phyloP scores from a whole-genome alignment of 768 basidiomycete genomes.

The Coprinopsis marcescibilis region DNA sequence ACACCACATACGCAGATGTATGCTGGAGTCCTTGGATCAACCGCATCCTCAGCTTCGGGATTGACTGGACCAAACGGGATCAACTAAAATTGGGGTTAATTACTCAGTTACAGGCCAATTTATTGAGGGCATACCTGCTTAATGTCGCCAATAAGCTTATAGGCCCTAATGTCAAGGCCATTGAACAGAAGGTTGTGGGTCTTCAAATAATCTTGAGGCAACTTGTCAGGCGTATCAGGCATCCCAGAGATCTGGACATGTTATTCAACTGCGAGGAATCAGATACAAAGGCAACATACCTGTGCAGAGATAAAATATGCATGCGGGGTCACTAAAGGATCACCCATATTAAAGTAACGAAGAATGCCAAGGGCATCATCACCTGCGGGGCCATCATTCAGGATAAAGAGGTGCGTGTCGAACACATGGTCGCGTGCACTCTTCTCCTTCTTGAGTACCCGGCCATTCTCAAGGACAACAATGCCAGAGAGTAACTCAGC shows the following conservation, averaged over 20 bases:
- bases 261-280: too few relatives aligned
- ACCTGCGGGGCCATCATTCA: too few relatives aligned
- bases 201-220: too few relatives aligned
- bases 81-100: background rate
- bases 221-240: too few relatives aligned
- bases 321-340: background rate
- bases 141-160: background rate
- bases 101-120: background rate
- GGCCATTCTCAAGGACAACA: slow-evolving; percentile 2
- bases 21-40: background rate
- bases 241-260: too few relatives aligned
- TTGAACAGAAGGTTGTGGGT: too few relatives aligned
- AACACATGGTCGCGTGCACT: background rate
- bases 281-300: background rate
- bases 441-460: background rate
- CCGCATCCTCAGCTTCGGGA: background rate
- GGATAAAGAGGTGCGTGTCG: background rate
- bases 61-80: background rate
- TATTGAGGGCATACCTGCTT: background rate
- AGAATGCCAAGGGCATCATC: background rate
- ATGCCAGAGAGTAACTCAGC: background rate
- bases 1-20: background rate
- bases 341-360: background rate
- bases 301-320: background rate
- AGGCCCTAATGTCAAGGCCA: too few relatives aligned